Percentiles rank a stretch among this genome's conserved stretches.
These are phyloP conservation scores for Macadamia tetraphylla DNA, from an alignment of 164 flowering plant species.

Conservation along the genomic window DNA sequence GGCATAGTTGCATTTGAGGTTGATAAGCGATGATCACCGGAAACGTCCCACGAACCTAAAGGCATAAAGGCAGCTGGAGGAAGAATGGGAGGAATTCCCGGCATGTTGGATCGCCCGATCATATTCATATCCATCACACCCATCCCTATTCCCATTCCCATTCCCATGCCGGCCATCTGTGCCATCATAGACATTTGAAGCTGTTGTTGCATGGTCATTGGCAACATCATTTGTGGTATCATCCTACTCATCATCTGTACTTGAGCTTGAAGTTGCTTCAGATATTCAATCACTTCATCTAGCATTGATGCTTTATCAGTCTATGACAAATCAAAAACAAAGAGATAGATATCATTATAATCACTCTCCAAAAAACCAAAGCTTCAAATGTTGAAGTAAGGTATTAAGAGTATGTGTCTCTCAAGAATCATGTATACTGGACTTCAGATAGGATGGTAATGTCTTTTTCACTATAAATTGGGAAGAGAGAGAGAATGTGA, in stretches of 20 bases:
- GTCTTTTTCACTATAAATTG: too few relatives aligned
- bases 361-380: neutral
- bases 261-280: constrained; percentile 83
- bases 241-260: constrained; percentile 56
- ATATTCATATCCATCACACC: constrained; percentile 52
- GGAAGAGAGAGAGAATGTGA: too few relatives aligned
- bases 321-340: constrained; percentile 24
- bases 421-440: too few relatives aligned
- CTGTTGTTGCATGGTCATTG: constrained; percentile 64
- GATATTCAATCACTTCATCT: constrained; percentile 83
- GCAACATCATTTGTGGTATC: constrained; percentile 70
- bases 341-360: neutral
- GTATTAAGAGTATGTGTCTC: too few relatives aligned
- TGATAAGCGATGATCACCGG: constrained; percentile 24
- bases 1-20: constrained; percentile 22
- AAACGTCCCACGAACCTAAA: constrained; percentile 36
- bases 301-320: constrained; percentile 91
- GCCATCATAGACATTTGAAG: constrained; percentile 77
- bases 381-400: neutral
- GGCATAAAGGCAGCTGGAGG: constrained; percentile 50
- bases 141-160: constrained; percentile 63
- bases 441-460: too few relatives aligned
- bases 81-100: constrained; percentile 37
- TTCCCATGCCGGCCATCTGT: constrained; percentile 33
- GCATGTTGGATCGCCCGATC: constrained; percentile 31